phyloP scores from a whole-genome alignment of 768 basidiomycete species.

The Leccinum sublutescens region DNA sequence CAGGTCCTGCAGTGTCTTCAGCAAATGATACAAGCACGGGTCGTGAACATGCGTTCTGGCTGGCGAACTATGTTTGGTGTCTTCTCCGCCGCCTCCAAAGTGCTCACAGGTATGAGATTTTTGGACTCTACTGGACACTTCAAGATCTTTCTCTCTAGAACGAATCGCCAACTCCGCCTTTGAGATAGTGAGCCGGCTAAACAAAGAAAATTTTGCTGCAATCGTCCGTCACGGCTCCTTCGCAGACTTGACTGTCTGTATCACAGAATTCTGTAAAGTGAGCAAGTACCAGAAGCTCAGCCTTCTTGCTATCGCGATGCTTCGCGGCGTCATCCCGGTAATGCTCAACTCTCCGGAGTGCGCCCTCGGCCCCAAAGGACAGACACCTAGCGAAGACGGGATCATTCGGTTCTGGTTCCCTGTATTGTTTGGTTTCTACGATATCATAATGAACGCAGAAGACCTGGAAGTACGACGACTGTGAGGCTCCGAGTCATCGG shows the following conservation, averaged over 20 bases:
- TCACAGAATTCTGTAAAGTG: constrained; percentile 99
- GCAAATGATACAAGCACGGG: constrained; percentile 97
- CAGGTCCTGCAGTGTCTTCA: constrained; percentile 96
- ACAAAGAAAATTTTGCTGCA: constrained; percentile 85
- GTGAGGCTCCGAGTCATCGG: constrained; percentile 49
- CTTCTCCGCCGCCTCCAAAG: constrained; percentile 94
- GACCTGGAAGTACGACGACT: constrained; percentile 95
- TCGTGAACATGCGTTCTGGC: constrained; percentile 93
- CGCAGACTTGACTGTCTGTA: constrained; percentile 93
- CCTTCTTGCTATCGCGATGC: constrained; percentile 93
- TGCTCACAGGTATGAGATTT: constrained; percentile 65
- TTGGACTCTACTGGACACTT: not conserved
- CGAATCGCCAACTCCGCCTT: constrained; percentile 92
- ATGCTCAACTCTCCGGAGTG: constrained; percentile 86
- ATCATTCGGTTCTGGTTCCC: constrained; percentile 99
- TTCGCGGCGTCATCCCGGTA: constrained; percentile 86
- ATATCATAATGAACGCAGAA: constrained; percentile 99
- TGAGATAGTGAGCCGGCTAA: constrained; percentile 90
- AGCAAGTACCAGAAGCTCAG: constrained; percentile 99
- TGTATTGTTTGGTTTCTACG: constrained; percentile 95
- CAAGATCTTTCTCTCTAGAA: constrained; percentile 45
- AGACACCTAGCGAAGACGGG: constrained; percentile 62
- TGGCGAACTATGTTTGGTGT: constrained; percentile 99
- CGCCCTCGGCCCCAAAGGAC: constrained; percentile 34
- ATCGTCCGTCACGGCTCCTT: constrained; percentile 94